Evolutionary conservation across 2,329 filamentous ascomycete genomes (phyloP).

Genomic region (Alternaria ethzedia): DNA sequence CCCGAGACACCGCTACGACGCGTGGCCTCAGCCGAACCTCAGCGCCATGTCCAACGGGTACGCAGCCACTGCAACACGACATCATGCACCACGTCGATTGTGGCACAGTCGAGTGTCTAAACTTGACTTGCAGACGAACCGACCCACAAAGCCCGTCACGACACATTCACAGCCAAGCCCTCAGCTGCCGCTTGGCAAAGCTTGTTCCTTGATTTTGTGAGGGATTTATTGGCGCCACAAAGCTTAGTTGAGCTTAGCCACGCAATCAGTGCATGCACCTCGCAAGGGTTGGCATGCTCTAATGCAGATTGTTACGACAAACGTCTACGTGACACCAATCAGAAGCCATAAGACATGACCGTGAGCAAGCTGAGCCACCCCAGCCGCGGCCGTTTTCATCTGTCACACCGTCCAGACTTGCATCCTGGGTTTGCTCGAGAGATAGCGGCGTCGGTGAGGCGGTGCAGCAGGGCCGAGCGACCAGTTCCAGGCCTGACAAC

Average conservation of each 20-base stretch:
- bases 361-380: slow-evolving; percentile 20
- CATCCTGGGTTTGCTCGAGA: background rate
- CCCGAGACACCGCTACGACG: background rate
- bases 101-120: slow-evolving; percentile 12
- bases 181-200: slow-evolving; percentile 30
- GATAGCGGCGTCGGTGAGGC: slow-evolving; percentile 14
- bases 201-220: slow-evolving; percentile 31
- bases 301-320: slow-evolving; percentile 11
- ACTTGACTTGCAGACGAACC: background rate
- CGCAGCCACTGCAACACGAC: slow-evolving; percentile 23
- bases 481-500: slow-evolving; percentile 17
- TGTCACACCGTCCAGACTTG: slow-evolving; percentile 4
- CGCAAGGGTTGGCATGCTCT: slow-evolving; percentile 12
- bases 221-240: slow-evolving; percentile 34
- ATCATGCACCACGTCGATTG: slow-evolving; percentile 12
- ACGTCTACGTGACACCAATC: slow-evolving; percentile 12
- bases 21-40: background rate
- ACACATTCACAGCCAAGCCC: slow-evolving; percentile 35
- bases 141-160: background rate
- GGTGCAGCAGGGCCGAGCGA: slow-evolving; percentile 14
- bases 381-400: background rate
- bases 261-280: slow-evolving; percentile 15
- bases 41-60: slow-evolving; percentile 6
- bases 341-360: background rate
- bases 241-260: slow-evolving; percentile 34